Conservation (phyloP, 2,329 filamentous ascomycete species). For the Colletotrichum sansevieriae region DNA sequence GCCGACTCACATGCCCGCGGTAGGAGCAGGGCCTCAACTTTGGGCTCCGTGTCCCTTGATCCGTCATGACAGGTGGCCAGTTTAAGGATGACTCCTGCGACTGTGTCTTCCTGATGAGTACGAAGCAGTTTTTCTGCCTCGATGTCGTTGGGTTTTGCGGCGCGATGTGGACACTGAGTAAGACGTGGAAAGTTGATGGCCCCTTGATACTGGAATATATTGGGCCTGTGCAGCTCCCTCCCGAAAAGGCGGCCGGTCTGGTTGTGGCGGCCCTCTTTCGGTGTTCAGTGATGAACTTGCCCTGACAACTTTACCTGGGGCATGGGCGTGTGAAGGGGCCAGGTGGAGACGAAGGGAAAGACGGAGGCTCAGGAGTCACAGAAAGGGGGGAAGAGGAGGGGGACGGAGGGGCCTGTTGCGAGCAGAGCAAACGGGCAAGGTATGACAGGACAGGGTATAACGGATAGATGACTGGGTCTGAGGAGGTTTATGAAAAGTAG, state of each 20-base stretch:
- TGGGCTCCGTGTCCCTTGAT: not conserved
- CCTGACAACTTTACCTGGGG: conserved; percentile 28
- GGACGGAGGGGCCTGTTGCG: conserved; percentile 1
- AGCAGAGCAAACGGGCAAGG: conserved; percentile 26
- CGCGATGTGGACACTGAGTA: not conserved
- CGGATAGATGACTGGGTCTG: conserved; percentile 12
- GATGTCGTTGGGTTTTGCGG: not conserved
- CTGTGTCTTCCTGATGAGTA: not conserved
- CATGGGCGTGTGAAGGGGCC: conserved; percentile 23
- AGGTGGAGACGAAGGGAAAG: conserved; percentile 1
- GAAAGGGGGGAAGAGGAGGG: conserved; percentile 25
- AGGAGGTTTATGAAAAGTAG: not conserved
- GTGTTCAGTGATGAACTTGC: conserved; percentile 8
- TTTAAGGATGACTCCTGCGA: not conserved
- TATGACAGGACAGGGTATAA: not conserved
- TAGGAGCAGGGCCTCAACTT: not conserved
- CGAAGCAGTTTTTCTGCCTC: conserved; percentile 12
- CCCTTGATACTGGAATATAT: conserved; percentile 9
- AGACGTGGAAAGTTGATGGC: conserved; percentile 6
- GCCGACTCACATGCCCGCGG: not conserved
- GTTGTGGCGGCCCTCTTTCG: conserved; percentile 1
- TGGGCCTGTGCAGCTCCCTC: conserved; percentile 18
- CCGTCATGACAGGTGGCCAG: conserved; percentile 6
- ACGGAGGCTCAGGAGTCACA: conserved; percentile 18
- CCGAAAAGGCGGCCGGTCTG: conserved; percentile 18